A percentile compares a stretch with the other conserved stretches of the same genome.
Evolutionary conservation across 2,329 filamentous ascomycete genomes (phyloP).

Genomic region (Fusarium vanettenii): DNA sequence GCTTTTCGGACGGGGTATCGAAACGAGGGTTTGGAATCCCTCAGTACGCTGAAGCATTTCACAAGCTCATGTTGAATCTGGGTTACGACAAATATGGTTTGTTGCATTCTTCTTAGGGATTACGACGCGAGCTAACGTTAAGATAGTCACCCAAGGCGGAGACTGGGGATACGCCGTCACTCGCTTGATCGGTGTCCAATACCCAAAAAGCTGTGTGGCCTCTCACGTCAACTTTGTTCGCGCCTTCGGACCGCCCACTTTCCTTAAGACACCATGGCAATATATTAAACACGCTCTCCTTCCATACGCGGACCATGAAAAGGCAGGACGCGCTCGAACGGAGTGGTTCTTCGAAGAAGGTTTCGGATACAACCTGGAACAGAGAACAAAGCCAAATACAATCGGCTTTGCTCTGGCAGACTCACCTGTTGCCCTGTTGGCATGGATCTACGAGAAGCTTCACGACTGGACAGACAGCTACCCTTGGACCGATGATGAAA

Average conservation of each 20-base stretch:
- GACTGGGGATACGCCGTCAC: constrained; percentile 79
- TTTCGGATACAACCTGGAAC: constrained; percentile 45
- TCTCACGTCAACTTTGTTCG: constrained; percentile 67
- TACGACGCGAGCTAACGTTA: not conserved
- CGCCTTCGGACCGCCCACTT: constrained; percentile 59
- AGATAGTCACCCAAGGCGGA: constrained; percentile 67
- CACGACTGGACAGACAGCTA: constrained; percentile 81
- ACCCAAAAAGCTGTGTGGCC: constrained; percentile 65
- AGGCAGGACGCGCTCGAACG: constrained; percentile 61
- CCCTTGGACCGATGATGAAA: constrained; percentile 80
- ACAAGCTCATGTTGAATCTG: constrained; percentile 76
- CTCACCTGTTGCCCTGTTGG: constrained; percentile 75
- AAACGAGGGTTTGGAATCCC: constrained; percentile 47
- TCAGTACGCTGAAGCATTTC: constrained; percentile 64
- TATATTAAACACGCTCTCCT: constrained; percentile 65
- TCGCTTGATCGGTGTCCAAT: constrained; percentile 68
- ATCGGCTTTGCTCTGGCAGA: constrained; percentile 77
- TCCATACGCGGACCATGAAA: constrained; percentile 55
- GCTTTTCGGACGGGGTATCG: constrained; percentile 46
- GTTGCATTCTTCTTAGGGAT: not conserved
- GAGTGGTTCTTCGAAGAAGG: constrained; percentile 70
- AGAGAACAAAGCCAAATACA: constrained; percentile 78
- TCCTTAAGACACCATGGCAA: constrained; percentile 64
- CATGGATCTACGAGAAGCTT: constrained; percentile 86
- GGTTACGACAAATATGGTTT: constrained; percentile 61